These are phyloP conservation scores for Graphium sp. DNA, from an alignment of 2,329 filamentous ascomycete species.

Conservation along the genomic window DNA sequence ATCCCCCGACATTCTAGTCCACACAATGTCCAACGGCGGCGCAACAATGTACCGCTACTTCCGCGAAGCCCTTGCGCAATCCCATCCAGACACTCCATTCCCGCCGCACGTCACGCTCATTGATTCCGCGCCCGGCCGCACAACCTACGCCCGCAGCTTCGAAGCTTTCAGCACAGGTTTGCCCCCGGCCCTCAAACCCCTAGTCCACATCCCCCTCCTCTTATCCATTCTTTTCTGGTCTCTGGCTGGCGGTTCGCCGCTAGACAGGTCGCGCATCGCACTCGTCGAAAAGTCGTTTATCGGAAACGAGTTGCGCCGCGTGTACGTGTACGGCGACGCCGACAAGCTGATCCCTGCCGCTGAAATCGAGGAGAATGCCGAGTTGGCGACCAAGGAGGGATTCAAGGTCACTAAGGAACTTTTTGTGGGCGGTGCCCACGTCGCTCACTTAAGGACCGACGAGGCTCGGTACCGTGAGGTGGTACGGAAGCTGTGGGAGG, in stretches of 20 bases:
- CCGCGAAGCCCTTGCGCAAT: too few species aligned
- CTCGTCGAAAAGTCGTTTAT: conserved; percentile 5
- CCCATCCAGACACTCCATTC: too few species aligned
- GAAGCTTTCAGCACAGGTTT: background rate
- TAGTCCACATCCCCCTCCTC: conserved; percentile 1
- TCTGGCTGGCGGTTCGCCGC: background rate
- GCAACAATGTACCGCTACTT: too few species aligned
- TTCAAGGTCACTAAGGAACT: conserved; percentile 6
- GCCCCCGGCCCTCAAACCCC: background rate
- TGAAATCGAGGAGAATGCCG: conserved; percentile 6
- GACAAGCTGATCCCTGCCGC: conserved; percentile 5
- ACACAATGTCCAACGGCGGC: too few species aligned
- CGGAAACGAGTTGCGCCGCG: conserved; percentile 5
- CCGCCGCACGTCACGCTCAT: too few species aligned
- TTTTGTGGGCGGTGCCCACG: conserved; percentile 6
- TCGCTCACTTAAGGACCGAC: conserved; percentile 7
- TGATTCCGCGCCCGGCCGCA: too few species aligned
- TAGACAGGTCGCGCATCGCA: conserved; percentile 4
- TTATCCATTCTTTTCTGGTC: background rate
- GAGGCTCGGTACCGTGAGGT: conserved; percentile 7
- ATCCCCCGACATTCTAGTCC: too few species aligned
- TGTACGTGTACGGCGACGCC: conserved; percentile 7
- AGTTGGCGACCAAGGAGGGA: conserved; percentile 5
- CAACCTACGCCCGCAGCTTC: background rate
- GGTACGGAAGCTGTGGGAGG: conserved; percentile 4